These are phyloP conservation scores for Phytophthora niederhauseri DNA, from an alignment of 352 stramenopile species.

Conservation along the genomic window DNA sequence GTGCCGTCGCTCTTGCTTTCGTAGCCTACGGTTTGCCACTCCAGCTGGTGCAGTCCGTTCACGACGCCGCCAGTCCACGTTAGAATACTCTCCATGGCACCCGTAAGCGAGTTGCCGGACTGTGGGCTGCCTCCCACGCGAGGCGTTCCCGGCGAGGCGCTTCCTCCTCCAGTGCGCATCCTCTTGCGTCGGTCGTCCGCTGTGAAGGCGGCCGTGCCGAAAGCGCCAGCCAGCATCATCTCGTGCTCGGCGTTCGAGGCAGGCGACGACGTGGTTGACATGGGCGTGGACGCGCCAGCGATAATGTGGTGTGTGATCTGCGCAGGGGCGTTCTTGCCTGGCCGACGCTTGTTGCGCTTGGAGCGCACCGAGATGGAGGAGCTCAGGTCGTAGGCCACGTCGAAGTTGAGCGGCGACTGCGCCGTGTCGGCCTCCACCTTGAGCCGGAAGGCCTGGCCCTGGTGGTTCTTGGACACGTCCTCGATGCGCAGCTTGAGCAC, in stretches of 20 bases:
- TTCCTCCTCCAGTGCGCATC: constrained; percentile 49
- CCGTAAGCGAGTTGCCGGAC: constrained; percentile 51
- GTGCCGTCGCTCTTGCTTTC: constrained; percentile 77
- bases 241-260: constrained; percentile 75
- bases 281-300: constrained; percentile 62
- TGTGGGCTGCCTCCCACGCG: constrained; percentile 36
- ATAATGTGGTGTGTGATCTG: constrained; percentile 83
- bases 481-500: constrained; percentile 93
- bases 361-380: constrained; percentile 93
- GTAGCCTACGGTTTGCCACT: constrained; percentile 85
- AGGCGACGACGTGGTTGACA: constrained; percentile 70
- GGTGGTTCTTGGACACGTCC: constrained; percentile 98
- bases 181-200: constrained; percentile 74
- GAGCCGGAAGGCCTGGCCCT: constrained; percentile 94
- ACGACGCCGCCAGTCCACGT: constrained; percentile 77
- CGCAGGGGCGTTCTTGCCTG: constrained; percentile 49
- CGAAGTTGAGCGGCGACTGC: constrained; percentile 87
- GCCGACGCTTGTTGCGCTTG: constrained; percentile 94
- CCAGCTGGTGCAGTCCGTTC: constrained; percentile 75
- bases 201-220: constrained; percentile 54
- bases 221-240: constrained; percentile 46
- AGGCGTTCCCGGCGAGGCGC: constrained; percentile 34
- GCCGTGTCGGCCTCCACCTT: constrained; percentile 92
- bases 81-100: constrained; percentile 78
- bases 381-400: constrained; percentile 91